A percentile compares a stretch with the other conserved stretches of the same genome.
phyloP scores from a whole-genome alignment of 208 protist species.

The Acanthamoeba sp. region DNA sequence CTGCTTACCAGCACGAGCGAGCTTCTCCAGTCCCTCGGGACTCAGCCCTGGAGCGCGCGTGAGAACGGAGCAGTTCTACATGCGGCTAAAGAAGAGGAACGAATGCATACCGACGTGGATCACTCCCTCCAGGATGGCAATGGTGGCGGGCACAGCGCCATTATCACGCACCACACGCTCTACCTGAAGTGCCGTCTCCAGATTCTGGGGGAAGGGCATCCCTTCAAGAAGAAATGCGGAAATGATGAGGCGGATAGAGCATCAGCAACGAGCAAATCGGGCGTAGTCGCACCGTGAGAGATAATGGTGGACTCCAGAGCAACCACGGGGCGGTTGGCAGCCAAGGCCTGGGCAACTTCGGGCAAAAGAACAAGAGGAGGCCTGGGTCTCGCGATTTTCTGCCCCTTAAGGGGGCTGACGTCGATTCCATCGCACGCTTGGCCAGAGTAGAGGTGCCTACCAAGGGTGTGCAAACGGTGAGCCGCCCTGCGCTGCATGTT shows the following conservation, averaged over 20 bases:
- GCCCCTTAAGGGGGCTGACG: background rate
- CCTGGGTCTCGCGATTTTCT: background rate
- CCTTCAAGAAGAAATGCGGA: constrained; percentile 39
- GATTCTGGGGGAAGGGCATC: constrained; percentile 93
- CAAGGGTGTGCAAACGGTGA: background rate
- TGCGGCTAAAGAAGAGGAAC: background rate
- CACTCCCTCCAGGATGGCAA: constrained; percentile 92
- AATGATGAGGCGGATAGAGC: background rate
- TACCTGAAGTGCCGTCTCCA: constrained; percentile 89
- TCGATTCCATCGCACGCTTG: too few relatives aligned
- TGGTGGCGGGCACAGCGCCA: constrained; percentile 94
- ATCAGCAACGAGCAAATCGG: constrained; percentile 1
- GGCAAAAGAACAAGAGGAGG: constrained; percentile 62
- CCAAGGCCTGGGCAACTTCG: constrained; percentile 88
- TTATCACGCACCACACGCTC: constrained; percentile 89
- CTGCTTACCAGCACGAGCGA: constrained; percentile 71
- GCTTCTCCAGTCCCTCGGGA: constrained; percentile 34
- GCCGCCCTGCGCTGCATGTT: background rate
- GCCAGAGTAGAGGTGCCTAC: background rate
- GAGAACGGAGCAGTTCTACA: constrained; percentile 7
- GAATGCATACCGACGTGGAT: constrained; percentile 89
- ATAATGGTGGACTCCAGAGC: constrained; percentile 92
- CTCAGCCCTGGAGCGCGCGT: constrained; percentile 17
- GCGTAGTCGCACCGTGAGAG: constrained; percentile 85
- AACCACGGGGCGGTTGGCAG: constrained; percentile 85